Percentiles rank a stretch among this genome's conserved stretches.
These are phyloP conservation scores for Arxiozyma heterogenica DNA, from an alignment of 1,139 yeast genomes.

Conservation along the genomic window DNA sequence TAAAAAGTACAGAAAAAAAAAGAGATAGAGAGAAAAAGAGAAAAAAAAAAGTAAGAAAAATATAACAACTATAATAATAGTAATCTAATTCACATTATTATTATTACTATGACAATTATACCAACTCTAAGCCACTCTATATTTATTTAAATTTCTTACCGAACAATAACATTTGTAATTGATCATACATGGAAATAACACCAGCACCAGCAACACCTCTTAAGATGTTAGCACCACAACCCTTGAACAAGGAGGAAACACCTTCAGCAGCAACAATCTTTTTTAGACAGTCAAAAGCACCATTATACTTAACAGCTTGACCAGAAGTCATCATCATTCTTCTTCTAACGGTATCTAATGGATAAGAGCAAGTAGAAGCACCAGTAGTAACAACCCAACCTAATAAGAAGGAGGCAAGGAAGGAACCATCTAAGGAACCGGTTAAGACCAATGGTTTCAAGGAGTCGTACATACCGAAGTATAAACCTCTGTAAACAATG, in stretches of 20 bases:
- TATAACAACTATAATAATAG: not conserved
- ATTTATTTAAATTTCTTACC: constrained; percentile 15
- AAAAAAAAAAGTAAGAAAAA: no score
- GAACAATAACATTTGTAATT: constrained; percentile 13
- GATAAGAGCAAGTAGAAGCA: constrained; percentile 15
- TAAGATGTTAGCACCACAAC: constrained; percentile 16
- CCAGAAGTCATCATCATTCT: constrained; percentile 19
- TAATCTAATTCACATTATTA: not conserved
- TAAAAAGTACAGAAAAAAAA: not conserved
- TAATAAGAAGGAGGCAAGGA: constrained; percentile 14
- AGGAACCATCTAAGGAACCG: constrained; percentile 13
- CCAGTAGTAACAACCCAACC: constrained; percentile 17
- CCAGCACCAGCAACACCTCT: constrained; percentile 18
- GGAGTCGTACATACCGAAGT: constrained; percentile 14
- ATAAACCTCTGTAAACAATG: constrained; percentile 15
- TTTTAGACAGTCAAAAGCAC: constrained; percentile 11
- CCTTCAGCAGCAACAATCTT: constrained; percentile 15
- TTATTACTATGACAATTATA: not conserved
- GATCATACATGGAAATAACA: constrained; percentile 16
- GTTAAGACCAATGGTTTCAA: constrained; percentile 12
- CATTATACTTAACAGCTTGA: constrained; percentile 14
- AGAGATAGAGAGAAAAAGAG: not conserved
- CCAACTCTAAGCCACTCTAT: not conserved
- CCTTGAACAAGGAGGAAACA: constrained; percentile 13
- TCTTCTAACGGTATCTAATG: constrained; percentile 16